Evolutionary conservation across 2,329 filamentous ascomycete genomes (phyloP).

Genomic region (Beauveria sp.): DNA sequence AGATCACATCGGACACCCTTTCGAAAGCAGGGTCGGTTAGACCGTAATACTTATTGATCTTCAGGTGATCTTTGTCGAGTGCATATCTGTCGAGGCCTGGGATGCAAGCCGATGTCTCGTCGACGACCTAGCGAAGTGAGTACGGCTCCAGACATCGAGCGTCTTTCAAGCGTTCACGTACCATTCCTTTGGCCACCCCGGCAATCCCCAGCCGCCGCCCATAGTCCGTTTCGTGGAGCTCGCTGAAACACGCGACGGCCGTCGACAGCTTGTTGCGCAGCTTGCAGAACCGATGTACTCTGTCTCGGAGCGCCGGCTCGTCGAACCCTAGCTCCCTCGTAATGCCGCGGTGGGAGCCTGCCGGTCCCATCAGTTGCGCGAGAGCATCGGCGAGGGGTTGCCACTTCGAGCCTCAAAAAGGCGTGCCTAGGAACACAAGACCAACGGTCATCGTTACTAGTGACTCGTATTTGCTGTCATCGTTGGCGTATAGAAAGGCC

Average conservation of each 20-base stretch:
- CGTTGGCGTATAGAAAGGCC: slow-evolving; percentile 15
- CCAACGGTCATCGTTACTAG: slow-evolving; percentile 9
- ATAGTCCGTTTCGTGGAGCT: not conserved
- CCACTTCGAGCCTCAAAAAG: slow-evolving; percentile 14
- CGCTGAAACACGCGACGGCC: not conserved
- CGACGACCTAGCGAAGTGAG: slow-evolving; percentile 9
- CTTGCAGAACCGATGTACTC: slow-evolving; percentile 14
- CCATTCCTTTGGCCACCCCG: not conserved
- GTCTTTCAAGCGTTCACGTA: not conserved
- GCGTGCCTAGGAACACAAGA: slow-evolving; percentile 15
- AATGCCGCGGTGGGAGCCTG: slow-evolving; percentile 15
- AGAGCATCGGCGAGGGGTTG: slow-evolving; percentile 5
- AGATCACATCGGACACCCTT: slow-evolving; percentile 6
- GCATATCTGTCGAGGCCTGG: slow-evolving; percentile 8
- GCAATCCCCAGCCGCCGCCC: not conserved
- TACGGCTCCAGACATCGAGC: not conserved
- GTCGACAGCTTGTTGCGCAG: not conserved
- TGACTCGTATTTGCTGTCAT: slow-evolving; percentile 8
- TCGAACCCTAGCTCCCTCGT: slow-evolving; percentile 13
- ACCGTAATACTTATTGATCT: slow-evolving; percentile 11
- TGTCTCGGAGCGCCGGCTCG: slow-evolving; percentile 13
- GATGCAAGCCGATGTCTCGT: slow-evolving; percentile 9
- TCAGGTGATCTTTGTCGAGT: slow-evolving; percentile 10
- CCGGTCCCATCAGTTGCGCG: slow-evolving; percentile 9
- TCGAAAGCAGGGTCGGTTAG: slow-evolving; percentile 8